phyloP scores from a whole-genome alignment of 2,329 filamentous ascomycete genomes.

The Paracoccidioides brasiliensis region DNA sequence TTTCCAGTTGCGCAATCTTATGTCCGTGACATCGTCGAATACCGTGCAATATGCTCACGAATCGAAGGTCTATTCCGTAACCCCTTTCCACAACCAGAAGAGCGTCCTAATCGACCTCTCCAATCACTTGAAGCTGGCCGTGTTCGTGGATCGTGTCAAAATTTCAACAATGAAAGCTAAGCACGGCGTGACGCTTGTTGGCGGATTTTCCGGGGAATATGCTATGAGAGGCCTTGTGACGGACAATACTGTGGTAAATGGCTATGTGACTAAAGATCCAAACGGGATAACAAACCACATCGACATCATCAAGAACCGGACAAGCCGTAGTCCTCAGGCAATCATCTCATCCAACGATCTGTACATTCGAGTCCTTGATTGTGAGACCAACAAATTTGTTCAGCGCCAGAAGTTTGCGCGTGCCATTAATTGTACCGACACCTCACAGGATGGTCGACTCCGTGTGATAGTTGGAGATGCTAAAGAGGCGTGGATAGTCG shows the following conservation, averaged over 20 bases:
- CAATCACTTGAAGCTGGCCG: constrained; percentile 26
- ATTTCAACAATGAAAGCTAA: constrained; percentile 42
- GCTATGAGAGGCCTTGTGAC: constrained; percentile 32
- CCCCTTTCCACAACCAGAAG: constrained; percentile 31
- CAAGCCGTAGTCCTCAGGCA: constrained; percentile 36
- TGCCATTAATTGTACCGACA: constrained; percentile 34
- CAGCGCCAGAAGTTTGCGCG: constrained; percentile 25
- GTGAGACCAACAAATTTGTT: constrained; percentile 32
- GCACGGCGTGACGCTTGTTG: constrained; percentile 39
- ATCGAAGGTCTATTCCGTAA: constrained; percentile 37
- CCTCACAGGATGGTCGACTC: constrained; percentile 30
- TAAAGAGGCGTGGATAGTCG: constrained; percentile 29
- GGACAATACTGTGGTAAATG: constrained; percentile 25
- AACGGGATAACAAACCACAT: constrained; percentile 48
- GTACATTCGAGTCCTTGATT: constrained; percentile 42
- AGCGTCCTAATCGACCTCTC: constrained; percentile 38
- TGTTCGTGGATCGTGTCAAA: constrained; percentile 27
- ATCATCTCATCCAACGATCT: constrained; percentile 47
- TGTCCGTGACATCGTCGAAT: constrained; percentile 41
- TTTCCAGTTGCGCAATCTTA: constrained; percentile 46
- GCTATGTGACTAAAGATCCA: constrained; percentile 37
- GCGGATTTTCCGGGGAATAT: constrained; percentile 46
- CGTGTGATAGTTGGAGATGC: constrained; percentile 35
- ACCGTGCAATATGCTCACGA: constrained; percentile 42
- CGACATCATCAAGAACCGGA: constrained; percentile 38